A percentile compares a stretch with the other conserved stretches of the same genome.
These are phyloP conservation scores for Botrytis tulipae DNA, from an alignment of 2,329 filamentous ascomycete species.

Conservation along the genomic window DNA sequence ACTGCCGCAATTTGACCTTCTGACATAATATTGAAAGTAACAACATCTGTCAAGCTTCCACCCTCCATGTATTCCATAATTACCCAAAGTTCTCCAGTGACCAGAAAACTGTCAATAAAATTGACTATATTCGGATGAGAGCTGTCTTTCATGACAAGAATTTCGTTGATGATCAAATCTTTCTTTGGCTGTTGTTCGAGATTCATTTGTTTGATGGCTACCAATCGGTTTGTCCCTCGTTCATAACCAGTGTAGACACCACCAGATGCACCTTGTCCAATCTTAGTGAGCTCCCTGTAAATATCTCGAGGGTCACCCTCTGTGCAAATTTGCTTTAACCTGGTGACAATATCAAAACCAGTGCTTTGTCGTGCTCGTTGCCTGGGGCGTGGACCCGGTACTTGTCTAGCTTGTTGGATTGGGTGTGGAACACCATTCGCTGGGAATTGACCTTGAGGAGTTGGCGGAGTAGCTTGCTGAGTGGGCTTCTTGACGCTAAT, in stretches of 20 bases:
- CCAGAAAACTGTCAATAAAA: constrained; percentile 95
- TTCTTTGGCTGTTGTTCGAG: constrained; percentile 98
- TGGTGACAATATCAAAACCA: constrained; percentile 75
- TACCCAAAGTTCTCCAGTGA: constrained; percentile 90
- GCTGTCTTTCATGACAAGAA: constrained; percentile 98
- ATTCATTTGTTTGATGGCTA: constrained; percentile 99
- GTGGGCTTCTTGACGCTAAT: constrained; percentile 41
- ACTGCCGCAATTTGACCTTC: constrained; percentile 96
- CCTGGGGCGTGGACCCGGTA: constrained; percentile 64
- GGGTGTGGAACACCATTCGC: constrained; percentile 42
- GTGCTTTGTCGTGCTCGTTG: constrained; percentile 78
- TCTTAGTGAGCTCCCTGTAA: constrained; percentile 87
- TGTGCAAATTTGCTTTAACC: constrained; percentile 85
- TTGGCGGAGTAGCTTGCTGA: constrained; percentile 49
- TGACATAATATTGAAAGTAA: constrained; percentile 99
- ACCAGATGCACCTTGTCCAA: constrained; percentile 94
- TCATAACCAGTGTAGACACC: constrained; percentile 94
- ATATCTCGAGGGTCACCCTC: constrained; percentile 84
- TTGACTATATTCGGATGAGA: constrained; percentile 99
- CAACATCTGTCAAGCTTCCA: constrained; percentile 93
- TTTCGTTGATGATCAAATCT: constrained; percentile 98
- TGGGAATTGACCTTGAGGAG: constrained; percentile 51
- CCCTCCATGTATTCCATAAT: constrained; percentile 99
- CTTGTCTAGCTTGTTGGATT: constrained; percentile 39
- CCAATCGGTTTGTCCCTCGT: constrained; percentile 76